Conservation (phyloP, 2,329 filamentous ascomycete species). For the Niveomyces coronatus region DNA sequence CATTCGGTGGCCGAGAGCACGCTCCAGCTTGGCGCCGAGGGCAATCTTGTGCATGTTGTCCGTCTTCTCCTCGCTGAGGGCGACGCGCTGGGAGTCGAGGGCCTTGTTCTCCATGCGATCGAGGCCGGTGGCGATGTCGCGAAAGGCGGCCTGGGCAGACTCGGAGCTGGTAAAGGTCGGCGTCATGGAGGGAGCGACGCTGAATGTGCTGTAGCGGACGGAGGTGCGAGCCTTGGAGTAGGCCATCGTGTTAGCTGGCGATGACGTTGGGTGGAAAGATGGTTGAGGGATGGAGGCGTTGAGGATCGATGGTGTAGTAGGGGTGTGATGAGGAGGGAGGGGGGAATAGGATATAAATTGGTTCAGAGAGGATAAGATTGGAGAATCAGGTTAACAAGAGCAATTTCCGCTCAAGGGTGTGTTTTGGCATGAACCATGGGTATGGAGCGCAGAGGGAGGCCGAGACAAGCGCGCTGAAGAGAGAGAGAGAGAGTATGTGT, state of each 20-base stretch:
- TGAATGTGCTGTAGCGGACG: slow-evolving; percentile 50
- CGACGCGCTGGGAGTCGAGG: slow-evolving; percentile 70
- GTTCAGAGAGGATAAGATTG: too few relatives aligned
- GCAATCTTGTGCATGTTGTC: slow-evolving; percentile 11
- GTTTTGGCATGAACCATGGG: too few relatives aligned
- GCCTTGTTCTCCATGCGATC: slow-evolving; percentile 86
- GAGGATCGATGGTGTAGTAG: too few relatives aligned
- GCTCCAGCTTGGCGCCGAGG: slow-evolving; percentile 11
- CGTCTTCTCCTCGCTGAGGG: slow-evolving; percentile 34
- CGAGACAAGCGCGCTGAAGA: too few relatives aligned
- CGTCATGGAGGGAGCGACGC: slow-evolving; percentile 50
- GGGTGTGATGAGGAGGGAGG: too few relatives aligned
- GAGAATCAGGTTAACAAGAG: too few relatives aligned
- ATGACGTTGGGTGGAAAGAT: not conserved
- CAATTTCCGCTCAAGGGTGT: too few relatives aligned
- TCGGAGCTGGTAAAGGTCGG: slow-evolving; percentile 42
- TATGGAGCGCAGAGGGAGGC: too few relatives aligned
- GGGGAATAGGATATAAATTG: too few relatives aligned
- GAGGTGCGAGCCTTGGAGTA: slow-evolving; percentile 38
- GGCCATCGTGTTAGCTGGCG: slow-evolving; percentile 12
- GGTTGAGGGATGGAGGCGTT: too few relatives aligned
- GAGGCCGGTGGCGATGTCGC: slow-evolving; percentile 67
- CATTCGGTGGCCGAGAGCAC: slow-evolving; percentile 79
- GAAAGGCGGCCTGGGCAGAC: slow-evolving; percentile 46
- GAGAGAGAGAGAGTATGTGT: too few relatives aligned